Base-by-base conservation (phyloP, 1,139 yeast species). In the Arxiozyma bovina region DNA sequence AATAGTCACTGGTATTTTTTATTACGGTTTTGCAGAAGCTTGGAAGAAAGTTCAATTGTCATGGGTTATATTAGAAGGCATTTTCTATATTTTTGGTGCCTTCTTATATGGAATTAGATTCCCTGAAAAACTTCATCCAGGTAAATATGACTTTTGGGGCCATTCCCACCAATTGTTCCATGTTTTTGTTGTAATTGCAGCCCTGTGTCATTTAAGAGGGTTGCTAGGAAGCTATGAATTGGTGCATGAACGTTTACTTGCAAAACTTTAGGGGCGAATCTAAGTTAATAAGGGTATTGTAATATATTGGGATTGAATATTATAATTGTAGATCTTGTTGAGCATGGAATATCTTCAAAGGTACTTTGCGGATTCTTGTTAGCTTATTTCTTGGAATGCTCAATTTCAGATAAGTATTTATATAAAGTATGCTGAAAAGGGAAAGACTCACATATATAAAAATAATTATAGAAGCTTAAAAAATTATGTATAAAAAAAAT, bases 81-180 rank as follows among this genome's bases (percentile, higher is more conserved):
- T 78, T 1, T 78, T 85, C 54, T 90, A 90, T 68, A 86, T 89
- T 11, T 62, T 73, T 4, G 97, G 97, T 0, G 96, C 97, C 0
- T 75, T 77, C 1, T 70, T 90, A 50, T 90, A 90, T 66, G 96
- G 96, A 0, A 70, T 77, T 34, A 74, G 96, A 59, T 69, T 87
- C 38, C 97, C 97, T 0, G 97, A 91, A 65, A 73, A 87, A 52
- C 74, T 75, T 53, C 68, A 72, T 3, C 93, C 94, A n/a, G 82
- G 87, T 0, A 74, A 56, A 30, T 86, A 79, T 66, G 96, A 90
- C 63, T 67, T 82, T 17, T 77, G 81, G 72, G 96, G 96, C 1
- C 87, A 87, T 61, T 86, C 96, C 3, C 97, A 90, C 68, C 97
- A 91, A 67, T 79, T 90, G 23, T 90, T 90, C 68, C 97, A 90